Evolutionary conservation across 2,329 filamentous ascomycete genomes (phyloP).

Genomic region (Trichoderma harzianum): DNA sequence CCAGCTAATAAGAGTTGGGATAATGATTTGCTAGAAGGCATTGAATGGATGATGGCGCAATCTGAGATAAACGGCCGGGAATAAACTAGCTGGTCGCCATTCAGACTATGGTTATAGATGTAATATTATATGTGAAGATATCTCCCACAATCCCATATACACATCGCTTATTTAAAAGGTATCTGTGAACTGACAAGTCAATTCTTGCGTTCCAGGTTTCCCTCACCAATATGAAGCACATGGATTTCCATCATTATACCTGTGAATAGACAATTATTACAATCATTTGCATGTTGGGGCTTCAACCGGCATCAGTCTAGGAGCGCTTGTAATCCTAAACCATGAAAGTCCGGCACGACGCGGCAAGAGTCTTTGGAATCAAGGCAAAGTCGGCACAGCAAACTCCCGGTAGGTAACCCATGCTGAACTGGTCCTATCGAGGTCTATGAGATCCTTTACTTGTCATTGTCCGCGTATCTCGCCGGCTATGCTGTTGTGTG

Average conservation of each 20-base stretch:
- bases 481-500: not conserved
- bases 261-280: too few relatives aligned
- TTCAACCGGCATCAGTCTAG: not conserved
- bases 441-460: not conserved
- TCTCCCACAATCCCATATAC: not conserved
- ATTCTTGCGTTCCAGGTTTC: too few relatives aligned
- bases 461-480: not conserved
- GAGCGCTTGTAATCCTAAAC: not conserved
- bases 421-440: not conserved
- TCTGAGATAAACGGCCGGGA: not conserved
- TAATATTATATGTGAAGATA: not conserved
- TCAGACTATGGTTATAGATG: not conserved
- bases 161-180: too few relatives aligned
- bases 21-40: not conserved
- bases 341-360: not conserved
- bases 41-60: not conserved
- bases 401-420: not conserved
- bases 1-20: not conserved
- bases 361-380: not conserved
- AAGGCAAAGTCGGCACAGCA: not conserved
- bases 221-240: too few relatives aligned
- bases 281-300: too few relatives aligned
- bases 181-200: too few relatives aligned
- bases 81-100: not conserved
- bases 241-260: too few relatives aligned